These are phyloP conservation scores for Senna tora DNA, from an alignment of 306 rosid species.

Conservation along the genomic window DNA sequence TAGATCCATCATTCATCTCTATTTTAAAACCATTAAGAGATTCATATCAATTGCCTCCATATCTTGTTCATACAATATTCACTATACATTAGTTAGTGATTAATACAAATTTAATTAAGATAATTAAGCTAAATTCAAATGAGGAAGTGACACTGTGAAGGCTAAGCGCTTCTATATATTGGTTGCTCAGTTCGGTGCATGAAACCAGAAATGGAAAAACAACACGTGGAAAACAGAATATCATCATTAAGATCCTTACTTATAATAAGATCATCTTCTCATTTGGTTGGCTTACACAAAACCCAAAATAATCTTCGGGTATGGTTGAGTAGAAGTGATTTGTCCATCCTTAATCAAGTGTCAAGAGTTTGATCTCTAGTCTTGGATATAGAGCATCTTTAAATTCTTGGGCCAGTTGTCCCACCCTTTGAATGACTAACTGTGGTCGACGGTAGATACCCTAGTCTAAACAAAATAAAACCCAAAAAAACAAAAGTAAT, in stretches of 20 bases:
- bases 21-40: no score
- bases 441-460: no score
- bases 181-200: conserved; percentile 8
- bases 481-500: conserved; percentile 20
- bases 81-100: background rate
- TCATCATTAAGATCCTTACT: background rate
- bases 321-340: no score
- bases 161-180: conserved; percentile 4
- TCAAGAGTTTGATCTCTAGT: no score
- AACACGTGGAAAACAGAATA: conserved; percentile 36
- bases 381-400: no score
- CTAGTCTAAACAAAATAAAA: no score
- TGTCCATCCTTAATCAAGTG: no score
- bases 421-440: no score
- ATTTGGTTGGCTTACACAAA: conserved; percentile 31
- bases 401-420: no score
- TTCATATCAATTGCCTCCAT: background rate
- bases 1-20: no score
- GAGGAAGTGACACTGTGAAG: conserved; percentile 30
- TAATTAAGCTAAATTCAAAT: conserved; percentile 31
- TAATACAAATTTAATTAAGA: conserved; percentile 5
- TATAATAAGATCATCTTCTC: background rate
- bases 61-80: conserved; percentile 2
- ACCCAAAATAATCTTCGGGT: no score
- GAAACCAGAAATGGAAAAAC: conserved; percentile 27